Conservation (phyloP, 805 yeast genomes). For the Teunomyces kruisii region DNA sequence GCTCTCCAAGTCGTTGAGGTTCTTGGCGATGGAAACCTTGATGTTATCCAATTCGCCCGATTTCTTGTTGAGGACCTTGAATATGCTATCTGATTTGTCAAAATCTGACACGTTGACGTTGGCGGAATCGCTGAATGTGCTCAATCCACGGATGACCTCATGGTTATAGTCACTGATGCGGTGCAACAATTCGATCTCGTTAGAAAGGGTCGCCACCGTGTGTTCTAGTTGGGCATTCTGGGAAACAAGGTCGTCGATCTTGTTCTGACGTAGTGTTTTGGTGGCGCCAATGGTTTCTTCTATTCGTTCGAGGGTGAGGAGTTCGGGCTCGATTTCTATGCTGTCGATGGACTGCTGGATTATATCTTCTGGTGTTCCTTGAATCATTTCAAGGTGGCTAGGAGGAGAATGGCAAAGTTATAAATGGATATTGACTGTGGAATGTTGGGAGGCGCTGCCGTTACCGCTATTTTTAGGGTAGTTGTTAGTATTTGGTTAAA, state of each 20-base stretch:
- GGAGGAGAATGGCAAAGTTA: too few species aligned
- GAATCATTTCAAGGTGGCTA: conserved; percentile 21
- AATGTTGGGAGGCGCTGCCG: too few species aligned
- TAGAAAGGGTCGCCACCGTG: conserved; percentile 7
- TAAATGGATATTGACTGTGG: background rate
- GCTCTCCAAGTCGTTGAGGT: conserved; percentile 48
- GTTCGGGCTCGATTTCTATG: conserved; percentile 53
- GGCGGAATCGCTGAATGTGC: conserved; percentile 17
- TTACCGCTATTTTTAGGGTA: too few species aligned
- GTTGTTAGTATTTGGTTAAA: too few species aligned
- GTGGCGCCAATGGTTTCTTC: conserved; percentile 36
- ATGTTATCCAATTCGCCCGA: conserved; percentile 40
- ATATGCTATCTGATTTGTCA: conserved; percentile 21
- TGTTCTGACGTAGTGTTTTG: conserved; percentile 24
- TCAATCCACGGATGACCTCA: conserved; percentile 16
- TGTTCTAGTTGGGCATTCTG: conserved; percentile 10
- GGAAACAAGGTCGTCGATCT: conserved; percentile 13
- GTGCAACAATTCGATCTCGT: conserved; percentile 17
- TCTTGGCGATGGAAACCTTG: conserved; percentile 53
- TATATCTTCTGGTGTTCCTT: conserved; percentile 33
- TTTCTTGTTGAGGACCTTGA: conserved; percentile 25
- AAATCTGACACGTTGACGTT: conserved; percentile 12
- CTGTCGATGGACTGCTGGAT: conserved; percentile 44
- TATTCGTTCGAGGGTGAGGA: conserved; percentile 45
- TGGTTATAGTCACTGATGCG: conserved; percentile 20